Base-by-base conservation (phyloP, 108 stramenopile species). In the Fragilaria crotonensis region DNA sequence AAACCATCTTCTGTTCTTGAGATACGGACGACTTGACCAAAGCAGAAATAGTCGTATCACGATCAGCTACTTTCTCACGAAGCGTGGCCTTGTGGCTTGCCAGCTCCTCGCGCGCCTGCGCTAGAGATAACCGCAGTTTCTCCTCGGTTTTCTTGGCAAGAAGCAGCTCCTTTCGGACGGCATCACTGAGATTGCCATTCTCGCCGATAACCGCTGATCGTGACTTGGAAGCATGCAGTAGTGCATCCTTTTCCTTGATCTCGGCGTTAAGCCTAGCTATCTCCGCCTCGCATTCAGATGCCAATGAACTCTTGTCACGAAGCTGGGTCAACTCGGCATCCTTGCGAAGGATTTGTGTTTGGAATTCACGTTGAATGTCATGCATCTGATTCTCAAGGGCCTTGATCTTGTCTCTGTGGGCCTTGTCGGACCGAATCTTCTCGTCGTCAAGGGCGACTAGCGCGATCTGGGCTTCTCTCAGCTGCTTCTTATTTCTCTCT, bases 11-110 rank as follows among this genome's bases (percentile, higher is more conserved):
- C 26, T 69, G 60, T 57, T 91, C 86, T 46, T 83, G 68, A 9
- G 66, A 58, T 25, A 72, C 72, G 5, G 90, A 85, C 11, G 90
- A 74, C 29, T 67, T 62, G 7, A 85, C 83, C 53, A 91, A 47
- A 17, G 76, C 59, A 7, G 84, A 64, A 58, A 91, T 91, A 1
- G 84, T 81, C 4, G 77, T 74, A 52, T 91, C 90, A 31, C 90
- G 65, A 48, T 85, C 84, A 36, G 79, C 65, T 33, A 91, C 49
- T 46, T 81, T 76, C 19, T 56, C 62, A 27, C 54, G 65, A 22
- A 80, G 52, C 0, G 45, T 46, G 5, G 31, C 48, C 14, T 57
- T 58, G 21, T 64, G 45, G 4, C 51, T 33, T 14, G 23, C 51
- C 5, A 18, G 18, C 18, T 18, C 26, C 19, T 23, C 25, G 3